Evolutionary conservation across 176 grass and related monocot genomes (phyloP), one percentile per base, ranked within the genome.

Genomic region (Thalia dealbata): DNA sequence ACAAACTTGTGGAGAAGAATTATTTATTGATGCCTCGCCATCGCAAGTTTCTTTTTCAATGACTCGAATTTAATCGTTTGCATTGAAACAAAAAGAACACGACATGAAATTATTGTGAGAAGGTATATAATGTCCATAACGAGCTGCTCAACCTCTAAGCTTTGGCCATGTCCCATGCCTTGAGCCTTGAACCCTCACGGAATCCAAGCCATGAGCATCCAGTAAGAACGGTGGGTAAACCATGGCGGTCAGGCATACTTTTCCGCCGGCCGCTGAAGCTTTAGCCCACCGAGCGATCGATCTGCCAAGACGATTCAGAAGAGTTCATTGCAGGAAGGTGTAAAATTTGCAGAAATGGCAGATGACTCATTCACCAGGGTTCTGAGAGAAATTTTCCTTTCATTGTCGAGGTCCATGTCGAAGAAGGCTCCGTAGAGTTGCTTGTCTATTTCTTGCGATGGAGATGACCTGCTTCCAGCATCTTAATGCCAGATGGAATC

Each of bases 371-470:
- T 73, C 80, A 96, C 89, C 84, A 90, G 72, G 78, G 84, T 92
- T 80, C 85, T 97, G 50, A 96, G 78, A 81, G 89, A 86, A 76
- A 96, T 75, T 23, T 76, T 90, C 5, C n/a, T 78, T 58, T 86
- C 81, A 63, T 85, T 86, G 7, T 90, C 27, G 2, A 97, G 60
- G 60, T 87, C 69, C 23, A 86, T 65, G 14, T 86, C 89, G 51
- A 90, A 81, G 83, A 97, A 97, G 59, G 82, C 85, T 62, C 93
- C 87, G 28, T 92, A 92, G 38, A 76, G 76, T 74, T 89, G 89
- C 27, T 75, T 92, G 73, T 86, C 81, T 30, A 96, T 21, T 64
- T 77, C 89, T 77, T 73, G 12, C 63, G 85, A 90, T 77, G 85
- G 66, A 0, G 92, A 96, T 4, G 92, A 90, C 25, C 93, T 96